Percentiles rank a stretch among this genome's conserved stretches.
Evolutionary conservation across 306 rosid species (phyloP).

Genomic region (Corylus avellana): DNA sequence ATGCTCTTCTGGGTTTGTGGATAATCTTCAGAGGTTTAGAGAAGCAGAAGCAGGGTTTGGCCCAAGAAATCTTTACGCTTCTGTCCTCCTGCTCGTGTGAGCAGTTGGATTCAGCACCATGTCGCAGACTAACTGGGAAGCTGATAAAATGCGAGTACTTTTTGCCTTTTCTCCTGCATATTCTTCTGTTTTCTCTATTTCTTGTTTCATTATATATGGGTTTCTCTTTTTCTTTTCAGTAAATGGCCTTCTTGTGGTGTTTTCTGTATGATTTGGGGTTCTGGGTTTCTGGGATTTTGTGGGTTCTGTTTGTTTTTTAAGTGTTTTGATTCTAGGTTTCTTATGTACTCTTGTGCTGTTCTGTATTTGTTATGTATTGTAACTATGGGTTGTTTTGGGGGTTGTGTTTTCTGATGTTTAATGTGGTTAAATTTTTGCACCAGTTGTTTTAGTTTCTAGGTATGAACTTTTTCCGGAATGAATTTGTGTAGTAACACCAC

Average conservation of each 20-base stretch:
- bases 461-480: background rate
- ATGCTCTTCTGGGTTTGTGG: constrained; percentile 34
- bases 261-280: constrained; percentile 40
- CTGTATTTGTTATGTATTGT: background rate
- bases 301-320: constrained; percentile 3
- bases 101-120: constrained; percentile 43
- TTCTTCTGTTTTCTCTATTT: background rate
- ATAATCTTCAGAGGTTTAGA: constrained; percentile 24
- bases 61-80: constrained; percentile 27
- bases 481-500: background rate
- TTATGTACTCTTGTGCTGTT: constrained; percentile 21
- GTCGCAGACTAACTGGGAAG: constrained; percentile 99
- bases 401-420: constrained; percentile 10
- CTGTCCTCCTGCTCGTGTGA: constrained; percentile 20
- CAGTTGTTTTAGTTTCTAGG: background rate
- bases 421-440: constrained; percentile 7
- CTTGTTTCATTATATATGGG: background rate
- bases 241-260: background rate
- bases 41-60: constrained; percentile 30
- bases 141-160: constrained; percentile 89
- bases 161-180: background rate
- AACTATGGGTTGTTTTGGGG: constrained; percentile 23
- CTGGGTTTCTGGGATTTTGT: constrained; percentile 29
- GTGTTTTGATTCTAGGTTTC: constrained; percentile 35
- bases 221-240: constrained; percentile 29